Conservation (phyloP, 495 filamentous ascomycete species). For the Darksidea phi region DNA sequence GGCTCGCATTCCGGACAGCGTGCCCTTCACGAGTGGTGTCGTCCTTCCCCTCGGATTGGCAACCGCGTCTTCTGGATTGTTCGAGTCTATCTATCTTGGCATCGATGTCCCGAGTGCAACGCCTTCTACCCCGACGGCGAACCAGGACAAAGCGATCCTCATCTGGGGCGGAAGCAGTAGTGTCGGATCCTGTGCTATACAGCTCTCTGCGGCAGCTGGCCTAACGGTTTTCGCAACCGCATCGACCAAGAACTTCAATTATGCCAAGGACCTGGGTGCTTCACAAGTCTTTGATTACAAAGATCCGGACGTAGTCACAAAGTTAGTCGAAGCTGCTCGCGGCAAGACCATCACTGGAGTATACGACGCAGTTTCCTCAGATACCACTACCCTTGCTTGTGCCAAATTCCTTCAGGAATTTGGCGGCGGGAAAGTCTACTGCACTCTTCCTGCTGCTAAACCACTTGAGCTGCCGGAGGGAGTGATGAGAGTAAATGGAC, state of each 20-base stretch:
- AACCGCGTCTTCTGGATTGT: conserved; percentile 52
- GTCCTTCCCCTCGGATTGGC: conserved; percentile 52
- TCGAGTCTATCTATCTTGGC: conserved; percentile 44
- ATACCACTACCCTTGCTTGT: conserved; percentile 13
- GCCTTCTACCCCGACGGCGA: conserved; percentile 26
- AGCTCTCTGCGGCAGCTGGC: conserved; percentile 34
- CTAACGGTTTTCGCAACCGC: conserved; percentile 37
- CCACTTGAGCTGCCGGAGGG: not conserved
- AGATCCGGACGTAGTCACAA: conserved; percentile 36
- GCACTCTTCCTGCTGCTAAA: not conserved
- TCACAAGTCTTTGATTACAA: conserved; percentile 38
- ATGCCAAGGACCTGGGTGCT: conserved; percentile 37
- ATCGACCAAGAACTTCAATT: conserved; percentile 35
- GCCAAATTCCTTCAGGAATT: conserved; percentile 19
- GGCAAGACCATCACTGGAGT: conserved; percentile 16
- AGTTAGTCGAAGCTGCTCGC: conserved; percentile 38
- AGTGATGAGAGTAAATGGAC: conserved; percentile 8
- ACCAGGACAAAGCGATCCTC: conserved; percentile 35
- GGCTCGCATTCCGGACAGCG: conserved; percentile 44
- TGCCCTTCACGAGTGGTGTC: conserved; percentile 47
- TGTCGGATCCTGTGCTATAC: conserved; percentile 39
- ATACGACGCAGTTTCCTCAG: conserved; percentile 26
- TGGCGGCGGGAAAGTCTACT: conserved; percentile 28
- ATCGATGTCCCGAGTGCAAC: conserved; percentile 29
- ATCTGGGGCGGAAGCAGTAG: conserved; percentile 42